Conservation (phyloP, 2,329 filamentous ascomycete genomes). For the Colletotrichum lini region DNA sequence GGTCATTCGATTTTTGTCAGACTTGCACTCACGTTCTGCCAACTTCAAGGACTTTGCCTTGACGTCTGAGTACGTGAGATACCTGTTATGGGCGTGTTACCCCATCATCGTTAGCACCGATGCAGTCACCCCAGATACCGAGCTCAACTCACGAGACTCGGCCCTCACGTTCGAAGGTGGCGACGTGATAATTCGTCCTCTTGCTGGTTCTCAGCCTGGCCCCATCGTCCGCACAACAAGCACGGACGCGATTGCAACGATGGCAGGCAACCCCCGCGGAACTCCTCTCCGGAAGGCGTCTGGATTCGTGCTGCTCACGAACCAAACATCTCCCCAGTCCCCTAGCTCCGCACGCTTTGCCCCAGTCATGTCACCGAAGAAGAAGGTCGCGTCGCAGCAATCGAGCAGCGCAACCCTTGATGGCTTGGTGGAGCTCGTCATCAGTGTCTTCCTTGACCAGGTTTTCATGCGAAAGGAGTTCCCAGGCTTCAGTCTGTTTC, state of each 20-base stretch:
- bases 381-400: constrained; percentile 63
- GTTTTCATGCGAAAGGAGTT: constrained; percentile 91
- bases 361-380: constrained; percentile 72
- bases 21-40: constrained; percentile 82
- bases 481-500: constrained; percentile 85
- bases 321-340: constrained; percentile 71
- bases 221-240: constrained; percentile 83
- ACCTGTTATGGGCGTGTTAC: constrained; percentile 85
- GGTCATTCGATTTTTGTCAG: constrained; percentile 83
- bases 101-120: constrained; percentile 91
- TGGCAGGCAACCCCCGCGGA: constrained; percentile 66
- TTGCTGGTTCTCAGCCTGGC: constrained; percentile 72
- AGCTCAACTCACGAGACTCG: constrained; percentile 87
- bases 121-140: constrained; percentile 84
- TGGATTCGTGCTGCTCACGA: constrained; percentile 90
- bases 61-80: constrained; percentile 84
- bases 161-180: constrained; percentile 87
- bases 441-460: constrained; percentile 88
- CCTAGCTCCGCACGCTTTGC: constrained; percentile 75
- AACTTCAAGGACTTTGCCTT: constrained; percentile 88
- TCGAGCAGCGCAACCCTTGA: constrained; percentile 81
- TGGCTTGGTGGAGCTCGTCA: constrained; percentile 81
- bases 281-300: constrained; percentile 83
- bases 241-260: constrained; percentile 64
- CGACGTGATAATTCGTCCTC: constrained; percentile 85